These are phyloP conservation scores for Hansenula anomala DNA, from an alignment of 1,139 yeast species.

Conservation along the genomic window DNA sequence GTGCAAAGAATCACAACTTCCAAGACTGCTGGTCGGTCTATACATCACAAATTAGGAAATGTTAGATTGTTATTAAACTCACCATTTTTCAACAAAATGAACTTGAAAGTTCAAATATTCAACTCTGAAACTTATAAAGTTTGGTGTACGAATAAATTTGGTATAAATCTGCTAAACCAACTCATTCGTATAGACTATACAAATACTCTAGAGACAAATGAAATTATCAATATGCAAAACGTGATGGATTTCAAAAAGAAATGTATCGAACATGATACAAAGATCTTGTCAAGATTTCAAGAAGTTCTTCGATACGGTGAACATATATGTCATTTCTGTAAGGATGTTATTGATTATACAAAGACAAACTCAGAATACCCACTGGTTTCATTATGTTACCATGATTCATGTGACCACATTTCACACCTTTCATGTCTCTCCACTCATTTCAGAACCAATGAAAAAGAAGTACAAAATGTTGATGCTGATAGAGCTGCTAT, in stretches of 20 bases:
- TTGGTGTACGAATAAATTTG: constrained; percentile 31
- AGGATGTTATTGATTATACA: constrained; percentile 29
- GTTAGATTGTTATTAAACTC: constrained; percentile 40
- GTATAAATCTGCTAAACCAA: constrained; percentile 20
- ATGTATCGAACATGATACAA: constrained; percentile 11
- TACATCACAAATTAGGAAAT: constrained; percentile 50
- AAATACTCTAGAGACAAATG: constrained; percentile 12
- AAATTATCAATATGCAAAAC: constrained; percentile 16
- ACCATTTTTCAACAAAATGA: constrained; percentile 37
- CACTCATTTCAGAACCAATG: constrained; percentile 16
- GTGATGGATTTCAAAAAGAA: constrained; percentile 21
- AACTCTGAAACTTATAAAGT: constrained; percentile 23
- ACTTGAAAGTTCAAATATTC: constrained; percentile 37
- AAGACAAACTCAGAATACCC: constrained; percentile 23
- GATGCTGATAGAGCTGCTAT: not conserved
- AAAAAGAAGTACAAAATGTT: constrained; percentile 1
- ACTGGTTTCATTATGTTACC: constrained; percentile 34
- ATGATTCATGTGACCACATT: constrained; percentile 29
- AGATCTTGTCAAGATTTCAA: constrained; percentile 19
- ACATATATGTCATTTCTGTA: constrained; percentile 29
- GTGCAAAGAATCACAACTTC: constrained; percentile 25
- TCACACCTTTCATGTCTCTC: constrained; percentile 45
- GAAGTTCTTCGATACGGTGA: constrained; percentile 23
- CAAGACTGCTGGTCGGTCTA: constrained; percentile 31
- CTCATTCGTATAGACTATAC: constrained; percentile 5